Evolutionary conservation across 305 asterid genomes (phyloP).

Genomic region (Fraxinus baroniana): DNA sequence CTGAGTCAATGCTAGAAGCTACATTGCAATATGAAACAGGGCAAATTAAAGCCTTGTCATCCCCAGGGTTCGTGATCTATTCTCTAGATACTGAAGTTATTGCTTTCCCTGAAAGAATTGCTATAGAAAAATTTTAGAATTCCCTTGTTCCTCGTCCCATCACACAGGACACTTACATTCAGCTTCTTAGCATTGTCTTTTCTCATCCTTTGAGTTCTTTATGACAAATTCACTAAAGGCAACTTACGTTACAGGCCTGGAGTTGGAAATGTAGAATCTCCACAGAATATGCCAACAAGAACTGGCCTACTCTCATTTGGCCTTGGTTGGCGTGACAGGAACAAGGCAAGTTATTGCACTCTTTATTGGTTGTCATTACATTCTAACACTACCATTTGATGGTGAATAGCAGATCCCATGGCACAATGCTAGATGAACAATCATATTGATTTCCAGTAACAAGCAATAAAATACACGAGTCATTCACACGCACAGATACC

Average conservation of each 20-base stretch:
- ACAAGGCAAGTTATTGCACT: constrained; percentile 50
- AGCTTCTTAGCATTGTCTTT: neutral
- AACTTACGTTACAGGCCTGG: constrained; percentile 37
- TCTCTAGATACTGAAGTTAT: neutral
- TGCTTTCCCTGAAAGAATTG: neutral
- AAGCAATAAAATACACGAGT: neutral
- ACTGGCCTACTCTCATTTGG: constrained; percentile 66
- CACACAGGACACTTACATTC: neutral
- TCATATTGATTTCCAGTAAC: constrained; percentile 3
- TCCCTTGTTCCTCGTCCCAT: constrained; percentile 11
- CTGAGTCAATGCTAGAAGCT: constrained; percentile 91
- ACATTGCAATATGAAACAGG: constrained; percentile 85
- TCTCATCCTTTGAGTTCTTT: constrained; percentile 10
- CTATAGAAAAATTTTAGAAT: neutral
- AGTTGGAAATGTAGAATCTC: constrained; percentile 35
- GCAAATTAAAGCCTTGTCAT: constrained; percentile 70
- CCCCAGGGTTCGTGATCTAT: constrained; percentile 51
- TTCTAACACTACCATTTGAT: neutral
- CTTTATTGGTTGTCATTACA: neutral
- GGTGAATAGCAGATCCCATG: neutral
- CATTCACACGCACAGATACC: neutral
- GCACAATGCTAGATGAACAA: neutral
- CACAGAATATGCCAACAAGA: constrained; percentile 37
- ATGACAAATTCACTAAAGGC: constrained; percentile 3
- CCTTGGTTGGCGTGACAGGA: constrained; percentile 79